Base-by-base conservation (phyloP, 768 basidiomycete species). In the Boletus sp. region DNA sequence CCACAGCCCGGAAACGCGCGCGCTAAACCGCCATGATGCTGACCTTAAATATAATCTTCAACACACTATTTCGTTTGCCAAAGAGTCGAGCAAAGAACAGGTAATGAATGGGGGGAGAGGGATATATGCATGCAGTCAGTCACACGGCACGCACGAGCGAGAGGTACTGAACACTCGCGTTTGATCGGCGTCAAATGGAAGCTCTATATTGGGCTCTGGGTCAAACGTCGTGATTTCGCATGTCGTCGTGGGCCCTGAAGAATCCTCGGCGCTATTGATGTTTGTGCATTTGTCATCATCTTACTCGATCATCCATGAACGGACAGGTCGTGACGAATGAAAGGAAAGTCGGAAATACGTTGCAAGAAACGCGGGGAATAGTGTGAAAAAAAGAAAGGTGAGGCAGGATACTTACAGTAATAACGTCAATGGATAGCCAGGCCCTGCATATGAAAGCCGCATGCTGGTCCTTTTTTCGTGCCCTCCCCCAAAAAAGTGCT, bases 201-300 rank as follows among this genome's bases (percentile, higher is more conserved):
- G 82, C 55, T 94, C 89, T 40, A 92, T 76, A 57, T 85, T 80
- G 18, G 88, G 85, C 58, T 96, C 94, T 7, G 92, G 82, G 44
- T 92, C 89, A 60, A 88, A 90, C 0, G 94, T 94, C 30, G 85
- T 80, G 58, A 95, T 85, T 71, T 95, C 89, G 69, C 93, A 94
- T 29, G 85, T 89, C 15, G 92, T 93, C 1, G 88, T 92, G 7
- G 92, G 92, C 3, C 92, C 92, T 42, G 79, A 73, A 6, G 86
- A 84, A 57, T 92, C 90, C 67, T 93, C 90, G 30, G 86, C 85
- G 47, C 90, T 92, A 51, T 29, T 51, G 28, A 47, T 30, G 40
- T 51, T 44, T 46, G 37, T 33, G 45, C 14, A 9, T 55, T 37
- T 18, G 44, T 58, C 48, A 52, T 58, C 52, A 39, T 35, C 41